phyloP scores from a whole-genome alignment of 2,329 filamentous ascomycete species.

The Penicillium sp. region DNA sequence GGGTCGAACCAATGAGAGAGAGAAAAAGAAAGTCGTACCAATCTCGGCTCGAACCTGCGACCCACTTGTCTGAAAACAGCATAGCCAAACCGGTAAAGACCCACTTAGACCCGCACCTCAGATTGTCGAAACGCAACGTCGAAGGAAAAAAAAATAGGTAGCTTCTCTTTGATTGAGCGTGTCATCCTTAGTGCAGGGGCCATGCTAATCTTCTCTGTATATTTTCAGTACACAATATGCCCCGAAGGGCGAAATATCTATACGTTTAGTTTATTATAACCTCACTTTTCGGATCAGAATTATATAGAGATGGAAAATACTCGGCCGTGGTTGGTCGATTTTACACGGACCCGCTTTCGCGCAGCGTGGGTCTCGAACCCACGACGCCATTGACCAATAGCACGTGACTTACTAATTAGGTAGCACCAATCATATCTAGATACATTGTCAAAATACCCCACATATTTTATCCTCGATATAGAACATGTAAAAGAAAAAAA shows the following conservation, averaged over 20 bases:
- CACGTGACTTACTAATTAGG: no score
- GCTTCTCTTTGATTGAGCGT: conserved; percentile 79
- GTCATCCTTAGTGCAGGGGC: conserved; percentile 90
- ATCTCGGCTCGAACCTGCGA: background rate
- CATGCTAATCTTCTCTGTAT: conserved; percentile 80
- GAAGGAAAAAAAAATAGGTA: conserved; percentile 63
- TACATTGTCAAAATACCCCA: no score
- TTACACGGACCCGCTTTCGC: no score
- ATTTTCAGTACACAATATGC: conserved; percentile 64
- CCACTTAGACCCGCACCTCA: background rate
- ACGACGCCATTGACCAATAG: no score
- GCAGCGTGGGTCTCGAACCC: no score
- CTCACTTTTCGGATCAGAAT: background rate
- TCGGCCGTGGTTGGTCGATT: no score
- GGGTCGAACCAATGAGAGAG: background rate
- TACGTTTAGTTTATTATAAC: background rate
- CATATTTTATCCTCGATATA: no score
- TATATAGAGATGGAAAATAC: background rate
- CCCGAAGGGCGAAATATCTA: conserved; percentile 38
- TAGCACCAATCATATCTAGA: no score
- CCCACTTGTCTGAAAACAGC: background rate
- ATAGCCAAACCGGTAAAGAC: background rate
- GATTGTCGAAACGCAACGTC: background rate
- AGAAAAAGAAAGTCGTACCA: background rate
- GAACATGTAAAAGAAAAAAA: no score